Conservation (phyloP, 2,329 filamentous ascomycete genomes). For the Lasiodiplodia gonubiensis region DNA sequence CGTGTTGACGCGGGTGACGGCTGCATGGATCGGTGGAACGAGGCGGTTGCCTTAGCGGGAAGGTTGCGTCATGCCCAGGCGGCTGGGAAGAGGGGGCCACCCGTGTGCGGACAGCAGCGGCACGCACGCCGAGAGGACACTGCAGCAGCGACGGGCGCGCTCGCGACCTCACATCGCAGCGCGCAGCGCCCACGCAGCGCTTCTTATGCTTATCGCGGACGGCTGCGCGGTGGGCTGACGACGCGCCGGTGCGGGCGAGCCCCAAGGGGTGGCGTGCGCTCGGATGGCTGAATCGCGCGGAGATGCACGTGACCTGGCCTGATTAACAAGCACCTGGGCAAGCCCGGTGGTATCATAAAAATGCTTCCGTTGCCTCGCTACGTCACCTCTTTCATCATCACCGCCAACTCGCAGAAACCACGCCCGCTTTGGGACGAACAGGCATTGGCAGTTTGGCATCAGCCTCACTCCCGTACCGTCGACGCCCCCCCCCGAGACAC, state of each 20-base stretch:
- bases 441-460: conserved; percentile 29
- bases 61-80: conserved; percentile 20
- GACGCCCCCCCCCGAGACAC: conserved; percentile 22
- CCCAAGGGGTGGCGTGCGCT: conserved; percentile 21
- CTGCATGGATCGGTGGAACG: conserved; percentile 7
- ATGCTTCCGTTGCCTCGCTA: conserved; percentile 29
- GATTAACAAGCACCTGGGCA: conserved; percentile 21
- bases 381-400: conserved; percentile 29
- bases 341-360: conserved; percentile 25
- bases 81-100: conserved; percentile 18
- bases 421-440: conserved; percentile 28
- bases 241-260: conserved; percentile 5
- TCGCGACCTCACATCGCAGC: neutral
- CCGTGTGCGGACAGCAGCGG: conserved; percentile 1
- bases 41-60: conserved; percentile 17
- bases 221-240: conserved; percentile 18
- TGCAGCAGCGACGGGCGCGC: neutral
- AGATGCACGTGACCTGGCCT: conserved; percentile 14
- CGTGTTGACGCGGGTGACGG: neutral
- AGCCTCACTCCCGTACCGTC: conserved; percentile 28
- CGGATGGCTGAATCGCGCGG: conserved; percentile 15
- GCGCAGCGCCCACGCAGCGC: neutral
- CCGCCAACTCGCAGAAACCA: conserved; percentile 28
- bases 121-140: neutral
- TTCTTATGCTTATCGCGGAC: conserved; percentile 11